Evolutionary conservation across 768 basidiomycete species (phyloP), one percentile per base, ranked within the genome.

Genomic region (Lactarius indigo): DNA sequence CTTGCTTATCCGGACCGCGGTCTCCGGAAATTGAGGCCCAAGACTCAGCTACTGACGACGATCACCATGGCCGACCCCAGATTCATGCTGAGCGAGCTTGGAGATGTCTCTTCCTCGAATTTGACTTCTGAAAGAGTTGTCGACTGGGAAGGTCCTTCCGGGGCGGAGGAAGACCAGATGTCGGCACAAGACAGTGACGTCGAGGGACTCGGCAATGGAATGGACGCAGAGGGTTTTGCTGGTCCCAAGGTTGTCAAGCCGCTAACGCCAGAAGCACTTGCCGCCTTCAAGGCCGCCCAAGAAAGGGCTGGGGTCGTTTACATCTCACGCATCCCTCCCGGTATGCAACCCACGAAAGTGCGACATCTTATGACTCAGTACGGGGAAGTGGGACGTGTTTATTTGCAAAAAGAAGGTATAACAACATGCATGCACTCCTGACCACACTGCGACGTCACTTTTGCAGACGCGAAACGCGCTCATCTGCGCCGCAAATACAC

Each of bases 301-400:
- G 85, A 89, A 37, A 82, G 83, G 47, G 87, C 94, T 23, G 96
- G 96, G 0, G 87, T 98, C 60, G 79, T 98, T 58, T 99, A 98
- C 76, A 93, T 99, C 52, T 97, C 95, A 18, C 84, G 97, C 37
- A 90, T 98, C 73, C 97, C 97, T 2, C 97, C 97, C 17, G 96
- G 95, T 2, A 98, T 99, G 97, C 92, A 90, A 26, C 97, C 97
- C 33, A 84, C 91, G 12, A 98, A 98, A 77, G 92, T 98, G 42
- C 88, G 95, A 65, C 94, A 98, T 78, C 81, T 99, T 50, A 90
- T 99, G 88, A 87, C 86, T 68, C 84, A 84, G 42, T 90, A 94
- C 73, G 97, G 97, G 4, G 93, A 94, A 66, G 82, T 98, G 4
- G 96, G 94, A 2, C 83, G 94, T 61, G 92, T 98, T 17, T 98